These are phyloP conservation scores for Sclerotinia glacialis DNA, from an alignment of 2,329 filamentous ascomycete genomes.

Conservation along the genomic window DNA sequence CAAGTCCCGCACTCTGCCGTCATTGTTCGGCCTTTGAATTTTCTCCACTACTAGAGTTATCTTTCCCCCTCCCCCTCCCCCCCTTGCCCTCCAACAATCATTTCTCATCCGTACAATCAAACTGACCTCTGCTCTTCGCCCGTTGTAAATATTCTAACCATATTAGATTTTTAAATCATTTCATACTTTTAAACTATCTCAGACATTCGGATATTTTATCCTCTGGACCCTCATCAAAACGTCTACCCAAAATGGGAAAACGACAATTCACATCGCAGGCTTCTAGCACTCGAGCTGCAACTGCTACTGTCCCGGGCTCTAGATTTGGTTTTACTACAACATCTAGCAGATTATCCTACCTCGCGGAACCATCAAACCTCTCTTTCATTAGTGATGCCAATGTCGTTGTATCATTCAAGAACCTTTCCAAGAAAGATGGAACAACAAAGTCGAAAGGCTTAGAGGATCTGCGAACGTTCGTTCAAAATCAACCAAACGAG, in stretches of 20 bases:
- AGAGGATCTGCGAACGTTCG: conserved; percentile 72
- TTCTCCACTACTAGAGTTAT: background rate
- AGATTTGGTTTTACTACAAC: conserved; percentile 39
- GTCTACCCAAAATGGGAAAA: conserved; percentile 32
- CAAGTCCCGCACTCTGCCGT: background rate
- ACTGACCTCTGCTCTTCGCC: too few species aligned
- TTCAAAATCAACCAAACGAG: conserved; percentile 54
- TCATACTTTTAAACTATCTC: too few species aligned
- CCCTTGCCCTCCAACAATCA: too few species aligned
- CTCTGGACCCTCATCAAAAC: background rate
- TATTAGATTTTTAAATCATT: background rate
- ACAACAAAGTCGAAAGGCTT: conserved; percentile 88
- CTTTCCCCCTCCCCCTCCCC: background rate
- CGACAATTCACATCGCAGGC: conserved; percentile 38
- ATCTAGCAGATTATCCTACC: conserved; percentile 69
- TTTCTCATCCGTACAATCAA: too few species aligned
- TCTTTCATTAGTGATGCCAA: conserved; percentile 74
- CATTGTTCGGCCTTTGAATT: conserved; percentile 3
- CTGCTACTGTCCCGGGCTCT: conserved; percentile 35
- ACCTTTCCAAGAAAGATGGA: conserved; percentile 85
- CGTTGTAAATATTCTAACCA: too few species aligned
- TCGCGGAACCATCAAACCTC: conserved; percentile 81
- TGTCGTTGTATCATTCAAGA: conserved; percentile 87
- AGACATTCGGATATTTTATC: background rate
- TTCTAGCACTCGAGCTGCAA: conserved; percentile 39